Percentiles rank a stretch among this genome's conserved stretches.
Evolutionary conservation across 345 rosid genomes (phyloP).

Genomic region (Raphanus raphanistrum): DNA sequence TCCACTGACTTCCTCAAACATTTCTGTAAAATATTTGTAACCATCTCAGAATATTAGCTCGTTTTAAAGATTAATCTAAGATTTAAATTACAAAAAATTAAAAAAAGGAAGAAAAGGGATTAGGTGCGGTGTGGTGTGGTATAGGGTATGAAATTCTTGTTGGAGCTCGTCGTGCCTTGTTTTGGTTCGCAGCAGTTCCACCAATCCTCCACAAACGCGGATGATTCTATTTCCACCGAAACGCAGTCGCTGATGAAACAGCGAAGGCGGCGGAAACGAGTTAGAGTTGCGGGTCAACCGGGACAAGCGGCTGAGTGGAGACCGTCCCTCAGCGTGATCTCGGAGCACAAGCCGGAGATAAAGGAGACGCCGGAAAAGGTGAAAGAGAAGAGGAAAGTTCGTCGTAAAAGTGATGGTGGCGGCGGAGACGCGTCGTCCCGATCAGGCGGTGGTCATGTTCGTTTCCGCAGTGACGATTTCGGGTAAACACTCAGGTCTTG

Average conservation of each 20-base stretch:
- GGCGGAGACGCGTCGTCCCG: slow-evolving; percentile 24
- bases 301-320: slow-evolving; percentile 50
- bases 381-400: slow-evolving; percentile 27
- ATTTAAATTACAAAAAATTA: background rate
- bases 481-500: slow-evolving; percentile 37
- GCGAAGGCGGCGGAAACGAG: slow-evolving; percentile 38
- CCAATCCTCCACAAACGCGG: slow-evolving; percentile 19
- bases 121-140: background rate
- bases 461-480: slow-evolving; percentile 39
- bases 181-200: slow-evolving; percentile 35
- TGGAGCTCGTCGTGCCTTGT: slow-evolving; percentile 55
- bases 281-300: slow-evolving; percentile 31
- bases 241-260: slow-evolving; percentile 30
- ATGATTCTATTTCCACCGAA: slow-evolving; percentile 31
- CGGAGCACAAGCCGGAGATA: slow-evolving; percentile 50
- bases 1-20: background rate
- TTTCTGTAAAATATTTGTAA: background rate
- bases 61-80: background rate
- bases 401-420: slow-evolving; percentile 33
- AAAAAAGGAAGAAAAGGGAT: background rate
- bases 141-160: slow-evolving; percentile 51
- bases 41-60: background rate
- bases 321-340: slow-evolving; percentile 61
- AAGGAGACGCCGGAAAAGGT: slow-evolving; percentile 16
- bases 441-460: slow-evolving; percentile 36